Evolutionary conservation across 2,329 filamentous ascomycete species (phyloP), one percentile per base, ranked within the genome.

Genomic region (Neonectria punicea): DNA sequence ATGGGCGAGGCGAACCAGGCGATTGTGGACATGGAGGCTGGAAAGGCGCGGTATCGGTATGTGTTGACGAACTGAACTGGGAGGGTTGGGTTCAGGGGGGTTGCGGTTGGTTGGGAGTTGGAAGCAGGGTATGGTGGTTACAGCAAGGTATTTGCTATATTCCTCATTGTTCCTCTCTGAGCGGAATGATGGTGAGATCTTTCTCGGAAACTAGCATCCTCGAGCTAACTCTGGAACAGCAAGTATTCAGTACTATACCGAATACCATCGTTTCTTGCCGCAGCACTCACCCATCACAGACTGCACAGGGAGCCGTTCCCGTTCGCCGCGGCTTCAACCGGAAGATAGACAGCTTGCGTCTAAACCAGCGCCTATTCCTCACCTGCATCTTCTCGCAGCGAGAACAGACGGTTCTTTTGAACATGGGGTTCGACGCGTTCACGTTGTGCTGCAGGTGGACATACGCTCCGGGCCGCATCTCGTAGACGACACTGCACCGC

Each of bases 1-100:
- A 85, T 90, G 84, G 83, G 80, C 67, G 83, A 87, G 47, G 84
- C 84, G 3, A 90, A 89, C 72, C 75, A 85, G 76, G 81, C 82
- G 0, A 78, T 89, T 20, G 73, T 87, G 30, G 86, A 88, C 66
- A 83, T 89, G 76, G 83, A 87, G 28, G 77, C 76, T 0, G 86
- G 86, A 0, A 84, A 86, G 70, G 82, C 82, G 0, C 76, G 81
- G 59, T 84, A 82, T 60, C 74, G 82, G 58, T 84, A 83, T 73
- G 82, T 84, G 3, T 72, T 84, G 41, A 74, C 80, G 0, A 84
- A 74, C 10, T 58, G 20, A 62, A n/a, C 14, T 47, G 4, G 30
- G n/a, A 11, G 18, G 5, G 30, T 51, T 51, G 2, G 28, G n/a
- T 51, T 13, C 7, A n/a, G 13, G 46, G 14, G 16, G 46, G 28